Evolutionary conservation across 768 basidiomycete species (phyloP), one percentile per base, ranked within the genome.

Genomic region (Strobilomyces confusus): DNA sequence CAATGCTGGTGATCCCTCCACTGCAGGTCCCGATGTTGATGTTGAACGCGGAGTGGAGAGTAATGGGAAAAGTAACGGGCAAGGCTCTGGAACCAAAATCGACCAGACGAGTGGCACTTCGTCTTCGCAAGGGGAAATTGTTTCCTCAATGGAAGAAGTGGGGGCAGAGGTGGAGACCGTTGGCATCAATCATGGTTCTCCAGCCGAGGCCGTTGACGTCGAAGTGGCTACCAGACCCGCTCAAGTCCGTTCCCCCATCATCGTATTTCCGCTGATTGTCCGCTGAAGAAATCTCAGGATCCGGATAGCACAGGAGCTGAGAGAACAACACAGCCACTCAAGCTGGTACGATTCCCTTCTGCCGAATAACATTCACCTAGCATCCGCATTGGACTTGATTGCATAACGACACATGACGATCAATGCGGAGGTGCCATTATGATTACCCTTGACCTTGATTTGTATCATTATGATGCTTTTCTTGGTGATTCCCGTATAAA

Each of bases 261-360:
- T 32, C 29, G 38, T 37, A 15, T 44, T 5, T 25, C 9, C 29
- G 14, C 25, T 46, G 23, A 36, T 40, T 19, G 20, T 53, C 36
- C 38, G 54, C 65, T 66, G 56, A 66, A 60, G 58, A 52, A 38
- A 48, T 7, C 36, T 44, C 23, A 22, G 29, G 46, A 33, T 22
- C 15, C 15, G 15, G 33, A 47, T 14, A 29, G 15, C 29, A 8
- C 17, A 9, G 26, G n/a, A 32, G 19, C 20, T 32, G 48, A 40
- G 14, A 25, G 5, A 34, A n/a, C 13, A 3, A 8, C 17, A 8
- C 13, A 41, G 23, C 57, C 37, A 15, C 40, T 55, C 22, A 69
- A 61, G 61, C 45, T 63, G 20, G 68, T 69, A 33, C 71, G 61
- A 55, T 73, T 76, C 64, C 70, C 73, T 51, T 49, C 64, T 0